Evolutionary conservation across 345 rosid genomes (phyloP).

Genomic region (Clausena lansium): DNA sequence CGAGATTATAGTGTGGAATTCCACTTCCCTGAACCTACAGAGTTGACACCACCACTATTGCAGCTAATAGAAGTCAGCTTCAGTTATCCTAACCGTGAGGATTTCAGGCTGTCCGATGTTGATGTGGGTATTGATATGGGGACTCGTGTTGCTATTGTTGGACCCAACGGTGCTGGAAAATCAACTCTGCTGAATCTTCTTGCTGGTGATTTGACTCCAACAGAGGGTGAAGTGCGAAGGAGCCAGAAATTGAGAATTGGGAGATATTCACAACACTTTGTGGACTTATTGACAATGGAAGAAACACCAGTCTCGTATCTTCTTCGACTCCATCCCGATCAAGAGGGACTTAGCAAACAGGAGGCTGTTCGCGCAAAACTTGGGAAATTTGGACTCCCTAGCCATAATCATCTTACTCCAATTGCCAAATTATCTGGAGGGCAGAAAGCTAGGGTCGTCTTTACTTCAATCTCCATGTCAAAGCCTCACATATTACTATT

Average conservation of each 20-base stretch:
- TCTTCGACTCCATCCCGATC: constrained; percentile 92
- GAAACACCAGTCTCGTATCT: constrained; percentile 95
- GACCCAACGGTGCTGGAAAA: constrained; percentile 97
- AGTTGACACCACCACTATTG: constrained; percentile 87
- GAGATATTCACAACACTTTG: constrained; percentile 95
- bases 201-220: constrained; percentile 82
- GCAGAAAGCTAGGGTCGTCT: constrained; percentile 88
- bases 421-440: constrained; percentile 90
- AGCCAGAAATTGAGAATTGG: constrained; percentile 93
- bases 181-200: constrained; percentile 90
- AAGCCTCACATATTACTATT: constrained; percentile 82
- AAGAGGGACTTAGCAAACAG: constrained; percentile 93
- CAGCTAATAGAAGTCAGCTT: constrained; percentile 91
- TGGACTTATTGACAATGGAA: constrained; percentile 84
- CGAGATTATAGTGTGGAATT: constrained; percentile 89
- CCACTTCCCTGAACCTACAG: constrained; percentile 96
- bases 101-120: constrained; percentile 74
- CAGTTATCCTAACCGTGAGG: constrained; percentile 75
- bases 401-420: constrained; percentile 88
- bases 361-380: constrained; percentile 96
- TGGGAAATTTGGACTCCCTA: constrained; percentile 89
- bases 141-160: constrained; percentile 89
- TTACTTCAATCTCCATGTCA: constrained; percentile 92
- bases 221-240: constrained; percentile 78
- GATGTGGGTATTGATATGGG: constrained; percentile 99